These are phyloP conservation scores for Jackrogersella multiformis DNA, from an alignment of 495 filamentous ascomycete species.

Conservation along the genomic window DNA sequence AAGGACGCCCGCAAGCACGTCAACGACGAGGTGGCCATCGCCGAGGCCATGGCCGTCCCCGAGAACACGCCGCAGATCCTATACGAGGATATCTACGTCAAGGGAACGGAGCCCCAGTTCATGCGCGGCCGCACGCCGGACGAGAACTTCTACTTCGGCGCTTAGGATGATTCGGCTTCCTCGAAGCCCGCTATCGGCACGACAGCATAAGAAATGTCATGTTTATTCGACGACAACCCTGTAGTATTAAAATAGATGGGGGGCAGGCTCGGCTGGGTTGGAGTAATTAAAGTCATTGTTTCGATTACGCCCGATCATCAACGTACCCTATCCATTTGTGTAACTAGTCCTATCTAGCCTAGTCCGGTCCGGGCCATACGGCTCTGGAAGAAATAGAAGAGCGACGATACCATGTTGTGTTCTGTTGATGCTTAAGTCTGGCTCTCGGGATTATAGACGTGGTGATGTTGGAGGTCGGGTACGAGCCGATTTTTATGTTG, in stretches of 20 bases:
- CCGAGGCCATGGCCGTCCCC: constrained; percentile 84
- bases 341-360: constrained; percentile 26
- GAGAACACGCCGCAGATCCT: constrained; percentile 80
- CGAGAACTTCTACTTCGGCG: constrained; percentile 85
- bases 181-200: background rate
- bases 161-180: constrained; percentile 28
- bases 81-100: constrained; percentile 97
- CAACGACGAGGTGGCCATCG: constrained; percentile 88
- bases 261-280: constrained; percentile 35
- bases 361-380: constrained; percentile 20
- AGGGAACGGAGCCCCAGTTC: constrained; percentile 87
- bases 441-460: background rate
- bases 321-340: constrained; percentile 20
- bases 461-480: no score
- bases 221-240: constrained; percentile 19
- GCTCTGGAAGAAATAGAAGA: constrained; percentile 26
- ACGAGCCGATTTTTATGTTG: no score
- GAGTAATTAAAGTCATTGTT: constrained; percentile 36
- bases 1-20: constrained; percentile 86
- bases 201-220: constrained; percentile 12
- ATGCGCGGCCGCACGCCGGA: constrained; percentile 89
- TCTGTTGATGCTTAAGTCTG: background rate
- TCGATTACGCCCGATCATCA: constrained; percentile 22
- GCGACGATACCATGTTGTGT: constrained; percentile 30
- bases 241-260: constrained; percentile 45